These are phyloP conservation scores for Thielaviopsis populi DNA, from an alignment of 2,329 filamentous ascomycete species.

Conservation along the genomic window DNA sequence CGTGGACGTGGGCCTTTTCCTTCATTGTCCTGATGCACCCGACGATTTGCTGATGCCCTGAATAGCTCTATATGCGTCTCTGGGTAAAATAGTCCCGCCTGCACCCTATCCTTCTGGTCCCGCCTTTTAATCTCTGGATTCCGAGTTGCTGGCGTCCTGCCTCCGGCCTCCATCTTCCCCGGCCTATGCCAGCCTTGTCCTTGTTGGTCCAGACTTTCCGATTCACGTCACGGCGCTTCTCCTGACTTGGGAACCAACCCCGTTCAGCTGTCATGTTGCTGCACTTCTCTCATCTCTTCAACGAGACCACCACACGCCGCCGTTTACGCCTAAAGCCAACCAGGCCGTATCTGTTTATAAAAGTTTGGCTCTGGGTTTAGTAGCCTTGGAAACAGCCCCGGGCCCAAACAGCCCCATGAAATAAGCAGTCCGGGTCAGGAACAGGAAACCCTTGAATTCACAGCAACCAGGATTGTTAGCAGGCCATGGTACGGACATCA, in stretches of 20 bases:
- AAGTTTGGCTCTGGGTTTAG: background rate
- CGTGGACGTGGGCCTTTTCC: background rate
- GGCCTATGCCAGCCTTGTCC: background rate
- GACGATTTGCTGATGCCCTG: background rate
- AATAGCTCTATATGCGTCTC: background rate
- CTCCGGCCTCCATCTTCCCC: background rate
- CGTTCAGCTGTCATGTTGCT: background rate
- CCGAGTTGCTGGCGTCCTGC: background rate
- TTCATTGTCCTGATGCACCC: background rate
- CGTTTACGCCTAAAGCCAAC: too few species aligned
- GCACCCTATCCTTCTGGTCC: too few species aligned
- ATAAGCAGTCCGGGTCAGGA: conserved; percentile 41
- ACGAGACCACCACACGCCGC: background rate
- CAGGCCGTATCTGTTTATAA: background rate
- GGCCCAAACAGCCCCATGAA: conserved; percentile 44
- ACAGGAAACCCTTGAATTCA: conserved; percentile 34
- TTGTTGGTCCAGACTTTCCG: background rate
- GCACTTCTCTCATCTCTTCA: too few species aligned
- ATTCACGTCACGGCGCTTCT: background rate
- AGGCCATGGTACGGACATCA: background rate
- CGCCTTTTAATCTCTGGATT: background rate
- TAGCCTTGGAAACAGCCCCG: conserved; percentile 14
- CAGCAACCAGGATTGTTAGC: background rate
- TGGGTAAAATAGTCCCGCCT: too few species aligned
- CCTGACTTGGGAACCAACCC: background rate